Percentiles rank a stretch among this genome's conserved stretches.
Evolutionary conservation across 495 filamentous ascomycete genomes (phyloP).

Genomic region (Xylaria sp.): DNA sequence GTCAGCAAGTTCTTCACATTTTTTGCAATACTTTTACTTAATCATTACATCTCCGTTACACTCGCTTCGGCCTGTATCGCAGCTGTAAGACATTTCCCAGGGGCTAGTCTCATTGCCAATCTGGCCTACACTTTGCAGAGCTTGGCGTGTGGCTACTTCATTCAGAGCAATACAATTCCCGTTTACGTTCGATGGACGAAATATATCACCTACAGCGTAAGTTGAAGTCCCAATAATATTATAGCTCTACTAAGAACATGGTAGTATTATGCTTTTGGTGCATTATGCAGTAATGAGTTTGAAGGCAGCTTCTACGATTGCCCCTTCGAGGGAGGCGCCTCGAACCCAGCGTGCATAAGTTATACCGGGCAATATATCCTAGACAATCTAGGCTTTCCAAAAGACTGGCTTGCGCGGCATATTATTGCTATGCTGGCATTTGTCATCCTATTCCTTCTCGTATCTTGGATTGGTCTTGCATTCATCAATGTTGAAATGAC

Average conservation of each 20-base stretch:
- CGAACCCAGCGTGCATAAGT: constrained; percentile 67
- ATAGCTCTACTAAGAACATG: constrained; percentile 25
- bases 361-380: constrained; percentile 74
- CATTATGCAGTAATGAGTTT: constrained; percentile 73
- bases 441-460: background rate
- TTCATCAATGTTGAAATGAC: background rate
- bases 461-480: background rate
- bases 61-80: constrained; percentile 66
- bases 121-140: constrained; percentile 73
- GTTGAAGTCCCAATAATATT: constrained; percentile 24
- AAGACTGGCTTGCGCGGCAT: constrained; percentile 67
- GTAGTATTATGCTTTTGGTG: constrained; percentile 72
- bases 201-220: constrained; percentile 61
- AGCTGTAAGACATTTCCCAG: constrained; percentile 65
- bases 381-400: constrained; percentile 66
- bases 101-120: constrained; percentile 65
- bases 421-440: constrained; percentile 62
- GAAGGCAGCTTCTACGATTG: constrained; percentile 71
- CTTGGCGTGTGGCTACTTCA: constrained; percentile 75
- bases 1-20: constrained; percentile 71
- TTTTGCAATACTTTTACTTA: constrained; percentile 66
- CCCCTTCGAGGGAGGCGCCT: constrained; percentile 60
- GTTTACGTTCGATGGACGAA: constrained; percentile 78
- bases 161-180: constrained; percentile 73
- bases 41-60: constrained; percentile 71